Base-by-base conservation (phyloP, 768 basidiomycete species). In the Tricholoma bakamatsutake region DNA sequence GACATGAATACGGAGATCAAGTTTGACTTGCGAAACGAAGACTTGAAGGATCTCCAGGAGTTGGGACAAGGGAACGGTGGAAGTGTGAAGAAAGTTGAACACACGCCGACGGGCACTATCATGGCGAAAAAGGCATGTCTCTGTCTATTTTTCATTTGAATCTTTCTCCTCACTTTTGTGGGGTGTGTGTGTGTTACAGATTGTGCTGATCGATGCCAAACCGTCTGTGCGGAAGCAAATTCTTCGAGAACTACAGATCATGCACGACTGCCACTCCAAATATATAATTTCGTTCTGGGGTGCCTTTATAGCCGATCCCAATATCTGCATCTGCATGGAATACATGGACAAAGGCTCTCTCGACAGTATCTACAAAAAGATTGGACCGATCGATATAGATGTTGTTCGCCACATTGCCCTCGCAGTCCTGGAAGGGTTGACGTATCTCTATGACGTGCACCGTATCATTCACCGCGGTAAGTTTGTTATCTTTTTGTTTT, bases 271-370 rank as follows among this genome's bases (percentile, higher is more conserved):
- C 73, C 80, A 88, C 61, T 95, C 92, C 6, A 82, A 81, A 53
- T 91, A 93, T 70, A 99, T 99, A 68, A 90, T 99, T 64, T 94
- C 91, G 0, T 99, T 98, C 76, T 95, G 88, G 67, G 97, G 97
- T 58, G 97, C 97, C 52, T 99, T 93, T 74, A 78, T 98, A 31
- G 85, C 90, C 2, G 97, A 99, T 71, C 96, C 96, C 11, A 98
- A 98, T 66, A 96, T 99, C 67, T 97, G 97, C 71, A 96, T 98
- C 52, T 98, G 94, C 73, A 98, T 99, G 88, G 97, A 99, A 69
- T 90, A 73, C 70, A 89, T 89, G 90, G 89, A 96, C 79, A 94
- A 92, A 69, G 90, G 93, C 58, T 93, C 87, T 8, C 78, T 97
- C 8, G 97, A 99, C 69, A 85, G 87, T 31, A 94, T 99, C 61